Base-by-base conservation (phyloP, 2,329 filamentous ascomycete genomes). In the Aspergillus puulaauensis region DNA sequence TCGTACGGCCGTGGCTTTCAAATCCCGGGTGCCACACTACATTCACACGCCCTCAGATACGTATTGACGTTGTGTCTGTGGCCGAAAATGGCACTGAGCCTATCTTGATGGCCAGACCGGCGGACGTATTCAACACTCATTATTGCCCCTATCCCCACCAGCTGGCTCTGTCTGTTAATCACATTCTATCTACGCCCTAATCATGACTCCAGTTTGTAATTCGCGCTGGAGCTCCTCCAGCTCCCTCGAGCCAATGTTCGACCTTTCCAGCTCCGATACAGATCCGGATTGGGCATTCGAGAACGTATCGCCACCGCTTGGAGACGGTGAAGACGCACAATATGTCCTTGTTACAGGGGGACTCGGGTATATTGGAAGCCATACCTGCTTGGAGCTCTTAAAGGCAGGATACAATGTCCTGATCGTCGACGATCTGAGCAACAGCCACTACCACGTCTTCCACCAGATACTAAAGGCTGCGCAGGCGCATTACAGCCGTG, bases 301-400 rank as follows among this genome's bases (percentile, higher is more conserved):
- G 5, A 46, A n/a, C 4, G 14, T 5, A 3, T 27, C 23, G 8
- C 5, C 44, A n/a, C 35, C 35, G 5, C 3, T n/a, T 3, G 35
- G 35, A 2, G 15, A 37, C 6, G 9, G 5, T 6, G 15, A n/a
- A 2, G 35, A 37, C 11, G 12, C 33, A 3, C 14, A 70, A 19
- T 77, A 78, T 60, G 77, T 75, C 31, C 68, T 76, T 3, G 70
- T 76, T 40, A 75, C 73, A 14, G 73, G 74, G 12, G 74, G 73
- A 1, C 61, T 76, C 7, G 74, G 74, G 1, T 76, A 73, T 55
- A 74, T 76, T 55, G 74, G 74, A 11, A 74, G 71, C 54, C 74
- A 76, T 59, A 75, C 74, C 14, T 69, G 72, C 1, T 54, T 75
- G 43, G 73, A 76, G 51, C 63, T 76, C 12, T 66, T 76, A 12